Evolutionary conservation across 345 rosid genomes (phyloP).

Genomic region (Acer negundo): DNA sequence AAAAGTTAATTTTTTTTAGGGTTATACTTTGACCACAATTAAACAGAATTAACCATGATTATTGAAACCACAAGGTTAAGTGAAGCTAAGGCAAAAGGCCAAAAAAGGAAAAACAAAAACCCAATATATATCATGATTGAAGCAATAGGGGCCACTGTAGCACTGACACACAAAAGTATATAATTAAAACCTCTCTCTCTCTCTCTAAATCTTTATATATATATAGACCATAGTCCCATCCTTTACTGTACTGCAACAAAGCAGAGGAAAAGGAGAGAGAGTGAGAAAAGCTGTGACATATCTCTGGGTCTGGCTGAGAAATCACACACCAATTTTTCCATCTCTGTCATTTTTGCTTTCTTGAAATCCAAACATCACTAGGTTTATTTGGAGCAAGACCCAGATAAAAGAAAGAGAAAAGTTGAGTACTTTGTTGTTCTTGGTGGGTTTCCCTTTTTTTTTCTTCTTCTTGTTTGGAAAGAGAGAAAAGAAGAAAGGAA

Average conservation of each 20-base stretch:
- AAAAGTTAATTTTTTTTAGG: no score
- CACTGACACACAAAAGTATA: constrained; percentile 63
- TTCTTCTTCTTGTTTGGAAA: not conserved
- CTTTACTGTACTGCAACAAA: constrained; percentile 37
- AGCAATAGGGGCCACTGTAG: constrained; percentile 54
- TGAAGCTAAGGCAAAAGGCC: constrained; percentile 21
- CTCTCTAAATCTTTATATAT: constrained; percentile 23
- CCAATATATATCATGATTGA: constrained; percentile 39
- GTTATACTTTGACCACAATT: not conserved
- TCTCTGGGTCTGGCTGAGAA: constrained; percentile 35
- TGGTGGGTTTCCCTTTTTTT: not conserved
- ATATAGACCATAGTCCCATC: constrained; percentile 45
- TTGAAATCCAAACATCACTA: constrained; percentile 19
- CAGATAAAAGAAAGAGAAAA: constrained; percentile 9
- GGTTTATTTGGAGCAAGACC: constrained; percentile 15
- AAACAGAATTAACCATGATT: constrained; percentile 7
- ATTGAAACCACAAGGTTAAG: constrained; percentile 15
- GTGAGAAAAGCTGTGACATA: constrained; percentile 21
- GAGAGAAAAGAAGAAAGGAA: constrained; percentile 6
- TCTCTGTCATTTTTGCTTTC: constrained; percentile 28
- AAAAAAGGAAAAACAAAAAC: not conserved
- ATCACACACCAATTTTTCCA: constrained; percentile 17
- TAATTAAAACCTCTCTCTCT: constrained; percentile 50
- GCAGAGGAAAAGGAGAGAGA: not conserved
- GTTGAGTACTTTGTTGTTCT: not conserved